Conservation (phyloP, 108 stramenopile genomes). For the Cyclotella atomus region DNA sequence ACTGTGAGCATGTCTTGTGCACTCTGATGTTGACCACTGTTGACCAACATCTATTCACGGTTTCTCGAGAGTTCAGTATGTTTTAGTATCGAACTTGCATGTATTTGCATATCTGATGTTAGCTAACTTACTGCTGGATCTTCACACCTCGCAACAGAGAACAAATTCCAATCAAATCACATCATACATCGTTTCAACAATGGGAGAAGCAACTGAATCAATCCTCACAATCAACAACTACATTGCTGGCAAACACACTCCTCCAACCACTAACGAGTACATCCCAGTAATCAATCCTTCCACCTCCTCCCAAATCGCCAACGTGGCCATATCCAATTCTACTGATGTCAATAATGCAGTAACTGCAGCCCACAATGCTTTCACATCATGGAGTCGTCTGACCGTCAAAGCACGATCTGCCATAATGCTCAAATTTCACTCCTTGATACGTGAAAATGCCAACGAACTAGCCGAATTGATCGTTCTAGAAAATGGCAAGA, state of each 20-base stretch:
- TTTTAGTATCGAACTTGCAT: too few species aligned
- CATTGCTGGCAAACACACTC: slow-evolving; percentile 59
- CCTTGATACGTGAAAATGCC: slow-evolving; percentile 77
- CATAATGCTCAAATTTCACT: slow-evolving; percentile 93
- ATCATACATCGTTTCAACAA: neutral
- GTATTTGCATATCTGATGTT: too few species aligned
- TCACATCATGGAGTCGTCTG: slow-evolving; percentile 69
- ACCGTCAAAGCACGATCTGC: slow-evolving; percentile 89
- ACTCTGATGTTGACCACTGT: too few species aligned
- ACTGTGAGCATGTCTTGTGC: too few species aligned
- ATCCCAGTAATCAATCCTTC: slow-evolving; percentile 65
- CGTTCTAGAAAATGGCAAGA: slow-evolving; percentile 96
- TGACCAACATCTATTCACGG: too few species aligned
- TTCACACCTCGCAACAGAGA: too few species aligned
- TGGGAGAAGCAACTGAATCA: slow-evolving; percentile 9
- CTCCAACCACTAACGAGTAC: slow-evolving; percentile 59
- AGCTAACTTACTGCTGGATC: too few species aligned
- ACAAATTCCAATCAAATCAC: neutral
- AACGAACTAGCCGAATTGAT: slow-evolving; percentile 89
- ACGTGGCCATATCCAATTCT: slow-evolving; percentile 65
- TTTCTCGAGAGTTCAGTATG: too few species aligned
- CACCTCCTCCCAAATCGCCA: slow-evolving; percentile 54
- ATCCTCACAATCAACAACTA: slow-evolving; percentile 63
- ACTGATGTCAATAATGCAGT: slow-evolving; percentile 85
- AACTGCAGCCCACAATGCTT: slow-evolving; percentile 74